These are phyloP conservation scores for Cryptococcus sp. DNA, from an alignment of 1,284 basidiomycete species.

Conservation along the genomic window DNA sequence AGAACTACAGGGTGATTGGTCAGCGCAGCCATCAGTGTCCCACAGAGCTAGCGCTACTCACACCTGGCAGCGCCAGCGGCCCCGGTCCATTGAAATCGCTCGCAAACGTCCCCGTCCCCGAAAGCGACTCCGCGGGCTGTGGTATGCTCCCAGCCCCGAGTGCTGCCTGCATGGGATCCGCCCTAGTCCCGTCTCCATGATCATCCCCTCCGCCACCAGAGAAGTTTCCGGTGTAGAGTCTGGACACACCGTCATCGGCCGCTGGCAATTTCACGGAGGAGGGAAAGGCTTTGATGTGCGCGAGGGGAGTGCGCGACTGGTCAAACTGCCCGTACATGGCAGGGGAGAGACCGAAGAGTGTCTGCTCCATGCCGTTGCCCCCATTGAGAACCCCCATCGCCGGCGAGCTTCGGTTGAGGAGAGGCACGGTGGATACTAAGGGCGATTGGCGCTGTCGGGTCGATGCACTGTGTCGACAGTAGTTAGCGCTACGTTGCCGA, in stretches of 20 bases:
- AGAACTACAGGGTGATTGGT: slow-evolving; percentile 26
- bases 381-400: too few species aligned
- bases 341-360: slow-evolving; percentile 7
- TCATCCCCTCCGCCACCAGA: background rate
- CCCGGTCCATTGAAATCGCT: slow-evolving; percentile 26
- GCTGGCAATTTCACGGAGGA: too few species aligned
- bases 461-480: slow-evolving; percentile 7
- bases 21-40: background rate
- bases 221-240: background rate
- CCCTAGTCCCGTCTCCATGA: background rate
- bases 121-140: background rate
- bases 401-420: too few species aligned
- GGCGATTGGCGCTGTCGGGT: slow-evolving; percentile 8
- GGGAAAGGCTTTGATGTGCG: slow-evolving; percentile 14
- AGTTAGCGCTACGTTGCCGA: background rate
- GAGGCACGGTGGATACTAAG: too few species aligned
- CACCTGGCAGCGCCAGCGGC: slow-evolving; percentile 27
- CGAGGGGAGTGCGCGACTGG: slow-evolving; percentile 13
- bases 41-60: slow-evolving; percentile 8
- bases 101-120: slow-evolving; percentile 8
- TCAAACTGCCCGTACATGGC: background rate
- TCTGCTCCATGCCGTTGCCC: background rate
- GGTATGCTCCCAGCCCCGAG: too few species aligned
- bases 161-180: too few species aligned
- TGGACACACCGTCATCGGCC: too few species aligned